Base-by-base conservation (phyloP, 768 basidiomycete genomes). In the Kwoniella bestiolae region DNA sequence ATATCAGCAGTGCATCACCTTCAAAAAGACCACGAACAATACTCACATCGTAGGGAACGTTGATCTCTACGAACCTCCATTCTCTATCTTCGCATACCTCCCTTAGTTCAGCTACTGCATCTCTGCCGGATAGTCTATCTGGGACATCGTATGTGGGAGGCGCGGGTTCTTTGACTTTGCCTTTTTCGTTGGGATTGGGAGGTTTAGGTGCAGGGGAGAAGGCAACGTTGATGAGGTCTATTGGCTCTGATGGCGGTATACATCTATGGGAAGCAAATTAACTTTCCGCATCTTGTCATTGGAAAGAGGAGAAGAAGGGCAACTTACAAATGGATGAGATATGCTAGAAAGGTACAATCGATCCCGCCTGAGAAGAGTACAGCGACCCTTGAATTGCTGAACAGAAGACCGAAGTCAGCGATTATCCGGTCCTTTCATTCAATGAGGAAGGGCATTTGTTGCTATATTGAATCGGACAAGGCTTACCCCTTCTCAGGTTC, bases 341-440 rank as follows among this genome's bases (percentile, higher is more conserved):
- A 89, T 0, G 94, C 87, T 6, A 98, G 73, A 44, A 91, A 83
- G 0, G 94, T 89, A 11, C 89, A 97, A 78, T 99, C 96, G 47
- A 99, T 92, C 0, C 96, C 96, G 31, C 96, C 96, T 38, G 92
- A 95, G 80, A 98, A 99, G 8, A 99, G 85, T 8, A 99, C 85
- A 2, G 90, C 93, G 2, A 96, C 84, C 56, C 89, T 72, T 0
- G 82, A 73, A 6, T 71, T 34, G 0, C 80, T 79, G 23, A 85
- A 3, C 89, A 84, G 55, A 83, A 28, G 6, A 56, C 7, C 2
- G 4, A 0, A 25, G 58, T 45, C 79, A 6, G 83, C 83, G 56
- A 74, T 60, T 3, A 63, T 65, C 12, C 65, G 68, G 21, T 50
- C 47, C 7, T n/a, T 9, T n/a, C 16, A 82, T 18, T 50, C n/a